Evolutionary conservation across 1,284 basidiomycete genomes (phyloP).

Genomic region (Leucoagaricus sp.): DNA sequence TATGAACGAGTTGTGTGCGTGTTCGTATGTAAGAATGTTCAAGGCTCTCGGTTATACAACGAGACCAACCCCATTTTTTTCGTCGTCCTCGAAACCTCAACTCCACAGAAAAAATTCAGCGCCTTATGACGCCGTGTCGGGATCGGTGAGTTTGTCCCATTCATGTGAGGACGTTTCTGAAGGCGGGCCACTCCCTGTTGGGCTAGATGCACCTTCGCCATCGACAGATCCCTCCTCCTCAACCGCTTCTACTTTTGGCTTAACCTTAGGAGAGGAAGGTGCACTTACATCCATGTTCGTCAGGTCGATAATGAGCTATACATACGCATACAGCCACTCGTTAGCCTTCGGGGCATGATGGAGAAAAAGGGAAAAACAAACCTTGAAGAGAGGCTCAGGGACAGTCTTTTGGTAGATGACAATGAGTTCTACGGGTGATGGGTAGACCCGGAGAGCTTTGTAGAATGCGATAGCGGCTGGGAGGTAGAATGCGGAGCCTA

Average conservation of each 20-base stretch:
- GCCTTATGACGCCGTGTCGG: slow-evolving; percentile 42
- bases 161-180: slow-evolving; percentile 84
- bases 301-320: slow-evolving; percentile 83
- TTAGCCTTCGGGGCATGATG: neutral
- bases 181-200: slow-evolving; percentile 59
- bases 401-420: slow-evolving; percentile 94
- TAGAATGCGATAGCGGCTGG: slow-evolving; percentile 90
- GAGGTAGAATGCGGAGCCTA: slow-evolving; percentile 78
- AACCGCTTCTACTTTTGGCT: slow-evolving; percentile 25
- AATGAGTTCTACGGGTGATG: slow-evolving; percentile 88
- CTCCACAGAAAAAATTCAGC: too few relatives aligned
- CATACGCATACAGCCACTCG: slow-evolving; percentile 13
- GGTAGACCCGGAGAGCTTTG: slow-evolving; percentile 93
- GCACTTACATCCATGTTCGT: slow-evolving; percentile 87
- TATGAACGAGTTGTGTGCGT: too few relatives aligned
- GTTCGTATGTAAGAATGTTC: slow-evolving; percentile 9
- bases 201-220: too few relatives aligned
- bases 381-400: slow-evolving; percentile 85
- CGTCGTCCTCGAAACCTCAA: too few relatives aligned
- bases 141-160: slow-evolving; percentile 81
- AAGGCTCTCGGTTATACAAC: neutral
- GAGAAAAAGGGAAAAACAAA: slow-evolving; percentile 29
- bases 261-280: slow-evolving; percentile 41
- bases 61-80: slow-evolving; percentile 3
- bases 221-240: slow-evolving; percentile 48